phyloP scores from a whole-genome alignment of 2,329 filamentous ascomycete genomes.

The Penicillium sp. region DNA sequence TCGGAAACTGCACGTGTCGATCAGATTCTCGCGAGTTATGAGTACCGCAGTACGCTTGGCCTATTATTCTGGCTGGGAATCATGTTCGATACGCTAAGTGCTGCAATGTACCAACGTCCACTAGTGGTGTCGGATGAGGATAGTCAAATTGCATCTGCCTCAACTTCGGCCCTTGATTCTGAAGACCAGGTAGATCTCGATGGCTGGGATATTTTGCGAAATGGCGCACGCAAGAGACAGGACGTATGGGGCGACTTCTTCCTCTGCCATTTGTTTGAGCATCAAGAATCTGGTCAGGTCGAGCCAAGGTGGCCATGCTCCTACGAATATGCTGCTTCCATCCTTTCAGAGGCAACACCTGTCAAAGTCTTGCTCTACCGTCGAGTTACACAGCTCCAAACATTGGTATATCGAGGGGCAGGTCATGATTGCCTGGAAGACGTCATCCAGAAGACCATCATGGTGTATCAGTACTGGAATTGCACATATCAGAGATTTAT shows the following conservation, averaged over 20 bases:
- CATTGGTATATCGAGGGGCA: slow-evolving; percentile 44
- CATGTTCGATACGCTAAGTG: slow-evolving; percentile 57
- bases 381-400: slow-evolving; percentile 54
- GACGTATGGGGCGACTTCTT: slow-evolving; percentile 42
- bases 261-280: slow-evolving; percentile 18
- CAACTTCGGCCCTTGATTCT: neutral
- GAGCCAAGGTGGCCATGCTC: slow-evolving; percentile 51
- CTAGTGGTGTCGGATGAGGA: slow-evolving; percentile 47
- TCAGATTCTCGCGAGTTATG: slow-evolving; percentile 16
- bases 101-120: slow-evolving; percentile 50
- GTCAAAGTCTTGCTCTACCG: slow-evolving; percentile 58
- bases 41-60: slow-evolving; percentile 48
- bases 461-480: slow-evolving; percentile 55
- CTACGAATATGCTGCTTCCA: slow-evolving; percentile 48
- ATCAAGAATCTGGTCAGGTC: slow-evolving; percentile 15
- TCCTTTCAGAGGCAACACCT: slow-evolving; percentile 52
- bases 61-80: slow-evolving; percentile 56
- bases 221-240: slow-evolving; percentile 10
- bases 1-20: slow-evolving; percentile 2
- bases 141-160: slow-evolving; percentile 33
- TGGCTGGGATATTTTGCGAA: slow-evolving; percentile 8
- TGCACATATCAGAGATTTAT: slow-evolving; percentile 51
- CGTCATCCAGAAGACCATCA: slow-evolving; percentile 46
- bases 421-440: slow-evolving; percentile 45
- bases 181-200: slow-evolving; percentile 5